phyloP scores from a whole-genome alignment of 2,329 filamentous ascomycete genomes.

The Cladophialophora immunda region DNA sequence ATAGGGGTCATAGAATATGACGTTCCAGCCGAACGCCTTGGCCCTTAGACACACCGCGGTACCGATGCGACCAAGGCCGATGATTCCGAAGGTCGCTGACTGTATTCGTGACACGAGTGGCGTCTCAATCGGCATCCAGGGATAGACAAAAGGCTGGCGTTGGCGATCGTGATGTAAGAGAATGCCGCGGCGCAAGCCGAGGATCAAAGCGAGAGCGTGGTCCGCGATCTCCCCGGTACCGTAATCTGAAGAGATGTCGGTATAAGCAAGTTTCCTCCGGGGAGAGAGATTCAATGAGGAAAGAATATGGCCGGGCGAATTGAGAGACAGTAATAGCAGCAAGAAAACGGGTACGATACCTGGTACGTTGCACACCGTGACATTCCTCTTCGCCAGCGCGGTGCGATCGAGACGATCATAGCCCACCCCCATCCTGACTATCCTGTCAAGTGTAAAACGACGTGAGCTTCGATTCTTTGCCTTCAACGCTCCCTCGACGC shows the following conservation, averaged over 20 bases:
- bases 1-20: conserved; percentile 70
- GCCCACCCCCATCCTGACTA: conserved; percentile 40
- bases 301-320: conserved; percentile 25
- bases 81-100: conserved; percentile 65
- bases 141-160: conserved; percentile 24
- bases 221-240: conserved; percentile 40
- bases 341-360: conserved; percentile 47
- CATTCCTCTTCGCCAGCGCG: conserved; percentile 33
- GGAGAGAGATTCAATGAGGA: too few species aligned
- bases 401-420: conserved; percentile 39
- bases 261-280: too few species aligned
- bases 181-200: conserved; percentile 37
- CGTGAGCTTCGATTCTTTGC: not conserved
- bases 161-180: conserved; percentile 38
- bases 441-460: conserved; percentile 19
- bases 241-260: too few species aligned
- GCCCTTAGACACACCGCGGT: conserved; percentile 69
- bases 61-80: conserved; percentile 73
- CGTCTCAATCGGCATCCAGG: conserved; percentile 37
- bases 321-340: conserved; percentile 43
- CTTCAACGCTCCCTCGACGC: too few species aligned
- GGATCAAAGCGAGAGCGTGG: conserved; percentile 36
- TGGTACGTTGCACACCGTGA: conserved; percentile 44
- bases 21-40: conserved; percentile 69
- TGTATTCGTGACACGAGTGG: conserved; percentile 38